Evolutionary conservation across 306 rosid species (phyloP), one percentile per base, ranked within the genome.

Genomic region (Adenanthera pavonina): DNA sequence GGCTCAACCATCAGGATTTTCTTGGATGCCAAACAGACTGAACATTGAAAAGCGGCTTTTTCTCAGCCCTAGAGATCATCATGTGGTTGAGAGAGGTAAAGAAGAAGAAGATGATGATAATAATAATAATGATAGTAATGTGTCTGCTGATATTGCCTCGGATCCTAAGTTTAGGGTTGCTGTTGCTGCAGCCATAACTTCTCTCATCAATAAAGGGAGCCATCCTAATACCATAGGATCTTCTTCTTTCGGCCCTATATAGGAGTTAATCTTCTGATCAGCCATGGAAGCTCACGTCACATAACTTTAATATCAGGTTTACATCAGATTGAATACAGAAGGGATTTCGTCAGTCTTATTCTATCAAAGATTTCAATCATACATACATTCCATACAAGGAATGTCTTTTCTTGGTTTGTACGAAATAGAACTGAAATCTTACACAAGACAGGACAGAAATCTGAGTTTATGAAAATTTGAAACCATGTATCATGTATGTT

Each of bases 161-260:
- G 93, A 90, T 76, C 91, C 94, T 6, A 88, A 84, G 78, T 87
- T 85, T 81, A 87, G 91, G 78, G 94, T 84, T 25, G 88, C 89
- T 35, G 97, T 92, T 4, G 94, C 91, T 4, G 94, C 92, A n/a
- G 94, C 94, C 7, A 84, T 90, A 30, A 67, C 89, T 2, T 87
- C 94, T 71, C 82, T 92, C n/a, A 73, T 92, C 54, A 82, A 83
- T 61, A 89, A 85, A 85, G 89, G 88, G 49, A 79, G 72, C 44
- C 75, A 82, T 53, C 16, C 67, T 30, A 60, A 0, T 25, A 59
- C 36, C 38, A 10, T 25, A 60, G 67, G 38, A 30, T 60, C 67
- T 10, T 30, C 36, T 15, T 59, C 40, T 33, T 30, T 60, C 30
- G 40, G 67, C 8, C 67, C 40, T 60, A 52, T 19, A 5, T 57